Evolutionary conservation across 768 basidiomycete genomes (phyloP), one percentile per base, ranked within the genome.

Genomic region (Gymnopilus dilepis): DNA sequence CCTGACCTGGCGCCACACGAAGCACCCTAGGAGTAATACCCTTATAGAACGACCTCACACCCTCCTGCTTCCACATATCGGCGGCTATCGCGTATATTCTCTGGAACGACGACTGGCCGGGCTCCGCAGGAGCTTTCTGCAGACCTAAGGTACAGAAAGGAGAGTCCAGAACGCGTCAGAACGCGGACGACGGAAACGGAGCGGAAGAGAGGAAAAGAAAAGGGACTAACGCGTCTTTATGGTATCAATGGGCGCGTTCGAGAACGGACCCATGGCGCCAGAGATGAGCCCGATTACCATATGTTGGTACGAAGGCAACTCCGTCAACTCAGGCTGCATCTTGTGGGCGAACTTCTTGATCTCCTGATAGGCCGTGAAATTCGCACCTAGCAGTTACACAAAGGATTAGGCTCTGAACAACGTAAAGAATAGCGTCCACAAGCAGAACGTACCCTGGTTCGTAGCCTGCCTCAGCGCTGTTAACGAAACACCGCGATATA

Each of bases 301-400:
- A 68, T 96, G 94, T 73, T 99, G 97, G 75, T 93, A 97, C 33
- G 92, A 93, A 3, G 97, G 97, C 28, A 99, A 83, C 40, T 94
- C 91, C 0, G 69, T 70, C 56, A 90, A 76, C 45, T 90, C 86
- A 11, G 96, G 97, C 74, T 99, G 97, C 65, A 84, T 76, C 58
- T 77, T 77, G 58, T 92, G 85, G 13, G 91, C 89, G 53, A 92
- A 65, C 71, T 90, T 92, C 82, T 99, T 99, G 68, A 99, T 80
- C 73, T 99, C 94, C 72, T 97, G 96, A 79, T 99, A 99, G 42
- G 91, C 95, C 4, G 97, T 99, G 70, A 99, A 99, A 76, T 99
- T 99, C 22, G 93, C 96, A 67, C 95, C 95, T 81, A 54, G 2
- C 15, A 31, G 26, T 24, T 40, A 28, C 26, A 37, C 31, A 34